These are phyloP conservation scores for Bryum argenteum DNA, from an alignment of 225 moss, liverwort and hornwort genomes.

Conservation along the genomic window DNA sequence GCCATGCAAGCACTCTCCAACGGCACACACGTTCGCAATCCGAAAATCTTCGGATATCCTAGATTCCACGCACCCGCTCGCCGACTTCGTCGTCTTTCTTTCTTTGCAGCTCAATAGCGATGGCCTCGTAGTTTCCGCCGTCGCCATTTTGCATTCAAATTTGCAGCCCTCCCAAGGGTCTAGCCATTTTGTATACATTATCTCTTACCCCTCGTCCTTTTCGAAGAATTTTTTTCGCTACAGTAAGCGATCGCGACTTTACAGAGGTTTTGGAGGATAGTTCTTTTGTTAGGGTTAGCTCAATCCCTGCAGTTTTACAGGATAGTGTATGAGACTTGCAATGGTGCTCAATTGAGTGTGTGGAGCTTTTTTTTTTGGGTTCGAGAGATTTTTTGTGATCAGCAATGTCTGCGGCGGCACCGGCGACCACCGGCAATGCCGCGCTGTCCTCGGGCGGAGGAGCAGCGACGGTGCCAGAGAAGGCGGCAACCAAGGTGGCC, in stretches of 20 bases:
- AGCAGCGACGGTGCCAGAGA: conserved; percentile 8
- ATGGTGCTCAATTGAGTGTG: not conserved
- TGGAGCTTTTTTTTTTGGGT: not conserved
- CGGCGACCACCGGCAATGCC: conserved; percentile 45
- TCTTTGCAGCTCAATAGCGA: not conserved
- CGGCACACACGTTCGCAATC: conserved; percentile 5
- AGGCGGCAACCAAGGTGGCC: conserved; percentile 27
- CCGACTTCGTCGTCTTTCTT: conserved; percentile 9
- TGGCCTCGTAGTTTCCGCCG: conserved; percentile 9
- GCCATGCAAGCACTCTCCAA: conserved; percentile 26
- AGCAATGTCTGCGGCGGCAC: conserved; percentile 55
- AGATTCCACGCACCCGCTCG: conserved; percentile 10
- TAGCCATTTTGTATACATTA: not conserved
- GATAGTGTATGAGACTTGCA: not conserved
- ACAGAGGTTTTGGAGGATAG: not conserved
- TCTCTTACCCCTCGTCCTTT: not conserved
- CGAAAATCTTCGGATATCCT: not conserved
- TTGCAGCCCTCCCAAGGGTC: not conserved
- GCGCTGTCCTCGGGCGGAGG: conserved; percentile 33
- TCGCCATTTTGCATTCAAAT: conserved; percentile 21
- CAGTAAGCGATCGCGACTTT: too few relatives aligned
- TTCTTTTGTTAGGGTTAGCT: conserved; percentile 40
- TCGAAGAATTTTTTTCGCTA: not conserved
- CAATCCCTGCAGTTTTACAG: not conserved
- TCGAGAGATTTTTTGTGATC: not conserved